A percentile compares a stretch with the other conserved stretches of the same genome.
Conservation (phyloP, 2,329 filamentous ascomycete species). For the Colletotrichum camelliae region DNA sequence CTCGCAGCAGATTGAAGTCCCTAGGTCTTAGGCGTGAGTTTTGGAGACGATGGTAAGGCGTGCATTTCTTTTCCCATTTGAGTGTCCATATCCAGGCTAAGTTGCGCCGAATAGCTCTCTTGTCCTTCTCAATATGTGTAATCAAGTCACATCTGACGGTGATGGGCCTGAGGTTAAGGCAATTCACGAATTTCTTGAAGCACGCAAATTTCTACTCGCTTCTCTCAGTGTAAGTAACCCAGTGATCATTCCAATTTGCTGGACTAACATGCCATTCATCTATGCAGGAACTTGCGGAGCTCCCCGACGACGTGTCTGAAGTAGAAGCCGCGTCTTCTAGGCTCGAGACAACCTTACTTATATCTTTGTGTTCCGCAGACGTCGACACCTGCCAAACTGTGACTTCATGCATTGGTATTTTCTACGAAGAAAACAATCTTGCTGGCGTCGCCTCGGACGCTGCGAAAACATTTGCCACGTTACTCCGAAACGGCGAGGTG, state of each 20-base stretch:
- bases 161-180: conserved; percentile 49
- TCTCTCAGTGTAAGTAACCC: conserved; percentile 48
- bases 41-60: conserved; percentile 55
- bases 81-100: not conserved
- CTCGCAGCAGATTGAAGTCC: conserved; percentile 40
- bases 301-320: conserved; percentile 61
- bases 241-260: not conserved
- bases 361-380: conserved; percentile 69
- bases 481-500: conserved; percentile 65
- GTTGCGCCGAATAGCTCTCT: conserved; percentile 44
- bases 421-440: conserved; percentile 65
- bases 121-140: conserved; percentile 51
- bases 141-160: conserved; percentile 48
- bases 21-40: conserved; percentile 48
- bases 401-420: conserved; percentile 64
- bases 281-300: conserved; percentile 56
- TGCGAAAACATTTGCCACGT: conserved; percentile 53
- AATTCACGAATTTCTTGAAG: conserved; percentile 62
- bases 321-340: conserved; percentile 57
- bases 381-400: conserved; percentile 70
- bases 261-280: not conserved
- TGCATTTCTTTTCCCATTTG: not conserved
- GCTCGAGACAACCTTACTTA: conserved; percentile 67
- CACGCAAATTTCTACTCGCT: conserved; percentile 57
- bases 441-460: conserved; percentile 57